phyloP scores from a whole-genome alignment of 225 moss, liverwort and hornwort species.

The Bryum argenteum region DNA sequence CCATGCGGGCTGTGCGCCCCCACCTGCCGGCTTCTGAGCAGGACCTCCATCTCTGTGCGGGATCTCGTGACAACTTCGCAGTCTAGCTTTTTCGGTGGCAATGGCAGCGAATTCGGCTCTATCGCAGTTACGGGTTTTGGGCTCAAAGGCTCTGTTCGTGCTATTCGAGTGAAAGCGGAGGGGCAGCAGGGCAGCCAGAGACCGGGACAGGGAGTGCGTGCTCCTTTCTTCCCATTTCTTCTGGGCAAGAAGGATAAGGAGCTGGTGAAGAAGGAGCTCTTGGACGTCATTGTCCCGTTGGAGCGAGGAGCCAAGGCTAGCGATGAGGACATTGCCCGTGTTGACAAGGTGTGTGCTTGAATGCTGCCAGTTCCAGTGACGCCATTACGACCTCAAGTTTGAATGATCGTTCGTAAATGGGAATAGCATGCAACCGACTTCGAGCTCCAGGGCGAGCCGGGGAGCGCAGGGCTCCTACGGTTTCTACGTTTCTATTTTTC shows the following conservation, averaged over 20 bases:
- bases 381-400: not conserved
- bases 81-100: constrained; percentile 26
- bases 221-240: constrained; percentile 64
- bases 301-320: constrained; percentile 73
- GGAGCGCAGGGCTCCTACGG: not conserved
- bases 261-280: constrained; percentile 68
- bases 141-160: constrained; percentile 2
- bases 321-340: constrained; percentile 58
- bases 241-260: constrained; percentile 59
- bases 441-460: not conserved
- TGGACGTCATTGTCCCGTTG: constrained; percentile 69
- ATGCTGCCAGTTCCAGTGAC: not conserved
- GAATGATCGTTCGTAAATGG: not conserved
- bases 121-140: constrained; percentile 16
- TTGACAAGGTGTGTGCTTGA: constrained; percentile 58
- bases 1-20: constrained; percentile 24
- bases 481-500: not conserved
- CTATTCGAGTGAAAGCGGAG: constrained; percentile 11
- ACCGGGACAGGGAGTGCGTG: constrained; percentile 20
- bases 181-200: constrained; percentile 1
- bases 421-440: not conserved
- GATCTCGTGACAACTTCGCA: constrained; percentile 18
- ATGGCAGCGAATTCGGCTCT: not conserved
- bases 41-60: not conserved
- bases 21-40: constrained; percentile 6